Percentiles rank a stretch among this genome's conserved stretches.
Conservation (phyloP, 2,329 filamentous ascomycete species). For the Dothideomycetes sp. region DNA sequence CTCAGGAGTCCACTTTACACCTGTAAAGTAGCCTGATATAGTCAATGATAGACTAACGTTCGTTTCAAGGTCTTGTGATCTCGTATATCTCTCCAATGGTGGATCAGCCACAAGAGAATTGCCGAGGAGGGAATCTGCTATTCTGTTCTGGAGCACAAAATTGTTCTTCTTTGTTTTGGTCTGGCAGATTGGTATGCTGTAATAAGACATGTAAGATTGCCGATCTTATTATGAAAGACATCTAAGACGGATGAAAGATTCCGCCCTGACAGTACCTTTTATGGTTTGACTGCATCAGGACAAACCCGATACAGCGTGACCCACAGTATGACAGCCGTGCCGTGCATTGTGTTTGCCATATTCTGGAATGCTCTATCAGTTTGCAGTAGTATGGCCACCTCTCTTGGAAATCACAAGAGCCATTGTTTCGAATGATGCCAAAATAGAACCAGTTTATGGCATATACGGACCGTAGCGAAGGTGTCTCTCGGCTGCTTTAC, state of each 20-base stretch:
- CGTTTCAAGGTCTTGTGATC: too few species aligned
- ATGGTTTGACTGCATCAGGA: background rate
- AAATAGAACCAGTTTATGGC: constrained; percentile 6
- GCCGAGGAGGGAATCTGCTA: too few species aligned
- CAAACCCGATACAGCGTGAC: background rate
- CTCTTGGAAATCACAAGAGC: background rate
- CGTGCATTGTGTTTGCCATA: background rate
- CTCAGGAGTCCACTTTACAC: too few species aligned
- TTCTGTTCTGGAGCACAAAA: too few species aligned
- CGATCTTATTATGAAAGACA: background rate
- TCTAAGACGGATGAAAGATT: constrained; percentile 3
- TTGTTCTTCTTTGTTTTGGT: too few species aligned
- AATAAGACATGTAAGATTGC: too few species aligned
- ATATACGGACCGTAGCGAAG: background rate
- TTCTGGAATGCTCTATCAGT: background rate
- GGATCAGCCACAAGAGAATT: constrained; percentile 7
- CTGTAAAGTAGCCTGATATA: too few species aligned
- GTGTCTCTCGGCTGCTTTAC: background rate
- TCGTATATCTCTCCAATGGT: too few species aligned
- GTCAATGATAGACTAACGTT: too few species aligned
- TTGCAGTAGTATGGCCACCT: background rate
- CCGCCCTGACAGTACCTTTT: background rate
- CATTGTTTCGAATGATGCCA: constrained; percentile 2
- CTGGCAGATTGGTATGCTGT: too few species aligned
- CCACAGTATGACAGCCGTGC: background rate